Conservation (phyloP, 2,329 filamentous ascomycete genomes). For the Bisporella sp. region DNA sequence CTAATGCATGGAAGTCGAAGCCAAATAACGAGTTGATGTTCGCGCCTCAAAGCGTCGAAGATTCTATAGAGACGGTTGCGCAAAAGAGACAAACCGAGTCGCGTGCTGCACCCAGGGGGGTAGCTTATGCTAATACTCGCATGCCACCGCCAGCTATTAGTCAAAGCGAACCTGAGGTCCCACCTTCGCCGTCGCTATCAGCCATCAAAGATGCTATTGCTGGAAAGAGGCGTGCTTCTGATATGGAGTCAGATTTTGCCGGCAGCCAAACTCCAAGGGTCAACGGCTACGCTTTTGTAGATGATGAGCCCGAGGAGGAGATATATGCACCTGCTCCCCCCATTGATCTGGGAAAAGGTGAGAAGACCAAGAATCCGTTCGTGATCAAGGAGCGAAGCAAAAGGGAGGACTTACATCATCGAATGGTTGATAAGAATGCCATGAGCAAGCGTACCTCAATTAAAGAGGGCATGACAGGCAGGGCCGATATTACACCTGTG, state of each 20-base stretch:
- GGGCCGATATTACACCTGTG: constrained; percentile 51
- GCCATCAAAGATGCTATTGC: constrained; percentile 79
- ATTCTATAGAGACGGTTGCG: constrained; percentile 52
- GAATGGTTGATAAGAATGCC: constrained; percentile 77
- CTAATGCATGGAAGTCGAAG: constrained; percentile 67
- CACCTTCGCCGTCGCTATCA: constrained; percentile 76
- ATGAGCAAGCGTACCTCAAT: constrained; percentile 60
- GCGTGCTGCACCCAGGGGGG: constrained; percentile 66
- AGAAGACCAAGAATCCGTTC: constrained; percentile 71
- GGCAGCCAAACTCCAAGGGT: constrained; percentile 77
- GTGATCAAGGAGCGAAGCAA: constrained; percentile 66
- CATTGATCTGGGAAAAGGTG: constrained; percentile 52
- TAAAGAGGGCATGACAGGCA: constrained; percentile 53
- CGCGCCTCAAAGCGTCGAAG: constrained; percentile 57
- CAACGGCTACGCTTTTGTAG: constrained; percentile 91
- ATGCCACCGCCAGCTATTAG: constrained; percentile 46
- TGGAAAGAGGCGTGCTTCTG: constrained; percentile 56
- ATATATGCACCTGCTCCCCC: constrained; percentile 32
- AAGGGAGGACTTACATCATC: constrained; percentile 75
- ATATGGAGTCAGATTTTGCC: constrained; percentile 51
- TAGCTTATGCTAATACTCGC: constrained; percentile 79
- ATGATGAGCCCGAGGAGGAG: constrained; percentile 60
- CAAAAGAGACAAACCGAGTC: constrained; percentile 65
- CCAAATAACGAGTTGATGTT: constrained; percentile 90
- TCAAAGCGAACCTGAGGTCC: constrained; percentile 37